Conservation (phyloP, 2,329 filamentous ascomycete species). For the Colletotrichum cuscutae region DNA sequence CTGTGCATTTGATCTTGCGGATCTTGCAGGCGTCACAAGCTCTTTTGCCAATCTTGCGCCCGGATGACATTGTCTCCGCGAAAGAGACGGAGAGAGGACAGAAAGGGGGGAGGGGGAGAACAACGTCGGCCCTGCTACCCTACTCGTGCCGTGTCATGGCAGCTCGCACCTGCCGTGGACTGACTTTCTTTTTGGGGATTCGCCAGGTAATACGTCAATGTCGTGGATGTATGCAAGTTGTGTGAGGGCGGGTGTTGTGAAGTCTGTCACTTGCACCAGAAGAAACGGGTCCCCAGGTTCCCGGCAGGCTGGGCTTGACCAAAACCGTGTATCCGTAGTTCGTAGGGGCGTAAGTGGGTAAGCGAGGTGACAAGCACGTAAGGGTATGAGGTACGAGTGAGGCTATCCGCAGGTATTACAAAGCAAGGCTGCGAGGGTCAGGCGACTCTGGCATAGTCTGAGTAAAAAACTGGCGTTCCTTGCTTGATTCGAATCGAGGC, state of each 20-base stretch:
- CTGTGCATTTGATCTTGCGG: constrained; percentile 62
- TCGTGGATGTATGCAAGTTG: background rate
- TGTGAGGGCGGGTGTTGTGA: background rate
- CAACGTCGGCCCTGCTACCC: background rate
- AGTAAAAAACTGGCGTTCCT: background rate
- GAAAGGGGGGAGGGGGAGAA: background rate
- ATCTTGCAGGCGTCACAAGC: constrained; percentile 65
- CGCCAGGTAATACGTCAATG: background rate
- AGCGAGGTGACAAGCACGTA: background rate
- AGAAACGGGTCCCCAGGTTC: background rate
- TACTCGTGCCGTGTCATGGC: constrained; percentile 28
- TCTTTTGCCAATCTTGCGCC: constrained; percentile 48
- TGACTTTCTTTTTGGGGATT: background rate
- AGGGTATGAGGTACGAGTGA: background rate
- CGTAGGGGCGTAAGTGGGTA: background rate
- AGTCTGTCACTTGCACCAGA: constrained; percentile 1
- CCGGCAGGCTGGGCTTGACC: background rate
- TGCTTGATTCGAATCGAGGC: no score
- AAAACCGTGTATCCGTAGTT: background rate
- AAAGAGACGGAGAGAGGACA: background rate
- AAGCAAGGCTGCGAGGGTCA: constrained; percentile 9
- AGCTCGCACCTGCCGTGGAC: constrained; percentile 5
- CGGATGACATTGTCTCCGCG: constrained; percentile 35
- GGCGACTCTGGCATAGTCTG: constrained; percentile 10
- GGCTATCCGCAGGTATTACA: constrained; percentile 12